Conservation (phyloP, 2,329 filamentous ascomycete species). For the Coniochaeta sp. region DNA sequence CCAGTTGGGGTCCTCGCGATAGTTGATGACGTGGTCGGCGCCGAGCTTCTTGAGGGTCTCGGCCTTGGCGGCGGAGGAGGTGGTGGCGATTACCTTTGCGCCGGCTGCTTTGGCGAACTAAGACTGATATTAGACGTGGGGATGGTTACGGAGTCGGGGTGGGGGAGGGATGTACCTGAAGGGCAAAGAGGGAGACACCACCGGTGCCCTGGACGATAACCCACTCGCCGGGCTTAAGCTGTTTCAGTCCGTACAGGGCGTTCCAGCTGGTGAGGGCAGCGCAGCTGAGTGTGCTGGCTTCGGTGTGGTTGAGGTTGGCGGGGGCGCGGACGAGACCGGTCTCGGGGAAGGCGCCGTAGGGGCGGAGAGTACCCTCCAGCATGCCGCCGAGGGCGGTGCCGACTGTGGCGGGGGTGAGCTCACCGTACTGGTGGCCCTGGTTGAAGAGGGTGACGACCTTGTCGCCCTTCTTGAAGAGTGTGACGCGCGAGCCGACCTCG, state of each 20-base stretch:
- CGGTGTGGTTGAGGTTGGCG: conserved; percentile 40
- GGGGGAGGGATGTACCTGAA: conserved; percentile 32
- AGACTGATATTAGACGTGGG: neutral
- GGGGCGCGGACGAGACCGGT: conserved; percentile 60
- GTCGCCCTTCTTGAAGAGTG: conserved; percentile 44
- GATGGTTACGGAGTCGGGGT: too few species aligned
- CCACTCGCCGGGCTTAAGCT: conserved; percentile 45
- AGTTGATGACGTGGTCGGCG: conserved; percentile 51
- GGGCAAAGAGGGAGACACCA: conserved; percentile 58
- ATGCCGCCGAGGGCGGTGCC: conserved; percentile 57
- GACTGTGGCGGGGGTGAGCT: conserved; percentile 19
- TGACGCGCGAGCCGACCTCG: conserved; percentile 41
- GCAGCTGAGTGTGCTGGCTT: conserved; percentile 51
- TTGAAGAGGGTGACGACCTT: conserved; percentile 56
- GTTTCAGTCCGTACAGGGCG: conserved; percentile 50
- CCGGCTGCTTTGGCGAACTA: conserved; percentile 41
- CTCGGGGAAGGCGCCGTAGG: conserved; percentile 62
- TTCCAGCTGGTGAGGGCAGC: conserved; percentile 62
- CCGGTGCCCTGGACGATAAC: conserved; percentile 67
- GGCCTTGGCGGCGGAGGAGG: conserved; percentile 41
- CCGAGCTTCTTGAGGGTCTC: conserved; percentile 42
- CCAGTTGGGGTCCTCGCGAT: conserved; percentile 44
- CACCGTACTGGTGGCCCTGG: conserved; percentile 42
- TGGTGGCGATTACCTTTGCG: conserved; percentile 51
- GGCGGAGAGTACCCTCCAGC: conserved; percentile 60